Evolutionary conservation across 768 basidiomycete genomes (phyloP).

Genomic region (Mycena galericulata): DNA sequence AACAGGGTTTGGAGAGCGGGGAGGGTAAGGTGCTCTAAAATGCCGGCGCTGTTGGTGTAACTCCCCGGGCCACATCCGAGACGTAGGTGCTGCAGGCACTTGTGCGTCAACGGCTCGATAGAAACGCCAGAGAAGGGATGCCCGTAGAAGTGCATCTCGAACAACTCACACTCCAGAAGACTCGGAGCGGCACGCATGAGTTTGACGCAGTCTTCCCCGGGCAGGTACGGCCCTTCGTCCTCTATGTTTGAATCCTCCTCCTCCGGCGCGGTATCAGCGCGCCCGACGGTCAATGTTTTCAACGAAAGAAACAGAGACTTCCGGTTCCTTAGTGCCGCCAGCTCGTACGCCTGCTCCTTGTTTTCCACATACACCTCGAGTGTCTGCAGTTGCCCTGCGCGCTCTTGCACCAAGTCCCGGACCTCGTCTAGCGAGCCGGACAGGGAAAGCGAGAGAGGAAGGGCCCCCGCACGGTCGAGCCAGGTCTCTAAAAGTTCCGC

Average conservation of each 20-base stretch:
- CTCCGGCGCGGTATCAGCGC: too few relatives aligned
- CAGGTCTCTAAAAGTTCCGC: not conserved
- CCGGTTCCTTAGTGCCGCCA: not conserved
- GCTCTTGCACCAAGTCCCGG: not conserved
- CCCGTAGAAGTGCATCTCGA: not conserved
- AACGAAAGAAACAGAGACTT: too few relatives aligned
- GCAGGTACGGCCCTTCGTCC: too few relatives aligned
- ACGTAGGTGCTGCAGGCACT: not conserved
- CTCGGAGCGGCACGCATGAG: not conserved
- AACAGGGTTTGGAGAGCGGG: conserved; percentile 5
- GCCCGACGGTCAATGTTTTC: not conserved
- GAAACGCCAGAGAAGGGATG: not conserved
- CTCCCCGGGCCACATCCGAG: not conserved
- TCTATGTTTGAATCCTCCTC: too few relatives aligned
- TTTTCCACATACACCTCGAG: not conserved
- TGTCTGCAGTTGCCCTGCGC: not conserved
- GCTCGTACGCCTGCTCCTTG: not conserved
- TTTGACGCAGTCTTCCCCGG: not conserved
- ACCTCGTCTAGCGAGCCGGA: not conserved
- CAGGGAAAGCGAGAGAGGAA: not conserved
- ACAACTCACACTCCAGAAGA: not conserved
- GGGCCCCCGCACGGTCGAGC: not conserved
- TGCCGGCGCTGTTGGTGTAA: not conserved
- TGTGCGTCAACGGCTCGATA: not conserved
- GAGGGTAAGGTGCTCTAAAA: not conserved